A percentile compares a stretch with the other conserved stretches of the same genome.
These are phyloP conservation scores for Geoglossum glabrum DNA, from an alignment of 495 filamentous ascomycete genomes.

Conservation along the genomic window DNA sequence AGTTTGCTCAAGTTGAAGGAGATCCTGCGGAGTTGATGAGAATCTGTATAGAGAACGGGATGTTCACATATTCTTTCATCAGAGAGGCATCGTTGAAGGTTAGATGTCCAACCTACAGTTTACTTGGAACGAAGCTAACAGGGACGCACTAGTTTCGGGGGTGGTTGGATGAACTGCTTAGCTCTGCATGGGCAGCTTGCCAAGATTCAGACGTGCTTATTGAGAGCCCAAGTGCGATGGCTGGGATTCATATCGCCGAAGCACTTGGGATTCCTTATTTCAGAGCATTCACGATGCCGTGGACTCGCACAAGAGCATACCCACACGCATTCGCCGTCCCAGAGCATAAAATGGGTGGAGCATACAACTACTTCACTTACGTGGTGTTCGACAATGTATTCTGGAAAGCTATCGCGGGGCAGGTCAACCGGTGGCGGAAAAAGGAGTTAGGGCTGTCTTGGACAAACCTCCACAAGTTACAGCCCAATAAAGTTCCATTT, in stretches of 20 bases:
- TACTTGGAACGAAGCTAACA: not conserved
- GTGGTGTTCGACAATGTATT: conserved; percentile 95
- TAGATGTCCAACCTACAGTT: not conserved
- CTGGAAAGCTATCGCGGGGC: conserved; percentile 80
- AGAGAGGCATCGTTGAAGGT: conserved; percentile 59
- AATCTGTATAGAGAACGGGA: conserved; percentile 90
- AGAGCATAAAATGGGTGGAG: conserved; percentile 80
- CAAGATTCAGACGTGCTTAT: conserved; percentile 80
- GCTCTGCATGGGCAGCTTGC: conserved; percentile 68
- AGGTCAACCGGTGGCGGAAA: conserved; percentile 86
- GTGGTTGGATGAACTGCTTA: conserved; percentile 79
- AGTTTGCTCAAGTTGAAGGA: conserved; percentile 70
- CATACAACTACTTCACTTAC: conserved; percentile 88
- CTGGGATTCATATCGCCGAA: conserved; percentile 96
- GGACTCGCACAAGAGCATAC: conserved; percentile 88
- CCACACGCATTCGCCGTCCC: conserved; percentile 96
- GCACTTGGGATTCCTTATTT: conserved; percentile 88
- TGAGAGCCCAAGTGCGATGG: conserved; percentile 94
- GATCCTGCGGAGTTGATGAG: conserved; percentile 90
- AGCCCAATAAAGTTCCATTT: conserved; percentile 90
- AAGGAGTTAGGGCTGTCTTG: conserved; percentile 54
- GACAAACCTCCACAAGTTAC: conserved; percentile 77
- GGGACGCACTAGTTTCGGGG: conserved; percentile 39
- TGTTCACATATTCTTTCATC: conserved; percentile 87
- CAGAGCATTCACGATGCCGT: conserved; percentile 96